Base-by-base conservation (phyloP, 345 rosid genomes). In the Eucalyptus virginea region DNA sequence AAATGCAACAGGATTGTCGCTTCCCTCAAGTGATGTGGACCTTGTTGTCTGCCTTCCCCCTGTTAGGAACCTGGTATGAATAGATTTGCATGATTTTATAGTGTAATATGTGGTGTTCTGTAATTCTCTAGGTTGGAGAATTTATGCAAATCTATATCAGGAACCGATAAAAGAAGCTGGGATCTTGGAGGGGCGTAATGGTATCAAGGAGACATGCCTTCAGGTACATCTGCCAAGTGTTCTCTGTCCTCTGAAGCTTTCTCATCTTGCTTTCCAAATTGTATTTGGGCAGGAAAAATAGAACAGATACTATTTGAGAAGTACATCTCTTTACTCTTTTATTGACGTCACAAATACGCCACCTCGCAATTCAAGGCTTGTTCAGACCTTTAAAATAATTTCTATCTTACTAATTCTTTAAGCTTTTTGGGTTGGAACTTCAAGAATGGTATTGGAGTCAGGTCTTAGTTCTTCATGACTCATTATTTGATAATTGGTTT, bases 121-220 rank as follows among this genome's bases (percentile, higher is more conserved):
- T 77, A 21, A 77, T 77, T 77, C 16, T 51, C 80, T 87, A 86
- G 48, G 86, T 81, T 50, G 87, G 72, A 92, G 89, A 90, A 92
- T 93, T 86, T 89, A 89, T 47, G 89, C 34, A 67, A 80, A 42
- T 34, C 51, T 90, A 24, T 90, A 85, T 87, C 91, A 98, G 99
- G 99, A 98, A 94, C 99, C 99, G 86, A 98, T 98, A 86, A 98
- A 98, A 95, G 99, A 98, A 95, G 99, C 99, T 91, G 98, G 99
- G 89, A 98, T 98, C 90, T 94, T 98, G 95, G 99, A 98, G 93
- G 99, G 99, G 89, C 99, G 99, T 89, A 98, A 98, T 94, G 99
- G 99, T 88, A 98, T 98, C 91, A 98, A 98, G 91, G 99, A 98
- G 94, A 98, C 99, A 87, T 98, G 98, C 92, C 99, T 98, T 92